phyloP scores from a whole-genome alignment of 306 rosid genomes.

The Neltuma alba region DNA sequence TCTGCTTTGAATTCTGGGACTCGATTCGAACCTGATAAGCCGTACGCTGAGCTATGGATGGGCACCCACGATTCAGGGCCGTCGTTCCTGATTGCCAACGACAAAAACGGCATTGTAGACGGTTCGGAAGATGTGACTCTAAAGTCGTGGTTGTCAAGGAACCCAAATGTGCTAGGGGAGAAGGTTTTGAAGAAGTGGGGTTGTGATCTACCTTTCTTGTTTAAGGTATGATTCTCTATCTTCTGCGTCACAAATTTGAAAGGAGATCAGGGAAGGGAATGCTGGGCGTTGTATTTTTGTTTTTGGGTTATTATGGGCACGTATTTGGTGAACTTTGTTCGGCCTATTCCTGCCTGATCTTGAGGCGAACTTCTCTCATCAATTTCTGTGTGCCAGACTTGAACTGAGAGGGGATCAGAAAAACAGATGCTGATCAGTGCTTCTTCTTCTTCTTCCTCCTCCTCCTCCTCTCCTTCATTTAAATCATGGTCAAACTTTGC shows the following conservation, averaged over 20 bases:
- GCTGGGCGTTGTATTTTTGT: not conserved
- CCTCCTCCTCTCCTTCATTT: not conserved
- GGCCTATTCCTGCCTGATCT: not conserved
- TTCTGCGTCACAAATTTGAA: not conserved
- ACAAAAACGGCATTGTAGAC: constrained; percentile 25
- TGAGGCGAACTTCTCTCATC: not conserved
- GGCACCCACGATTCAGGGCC: constrained; percentile 95
- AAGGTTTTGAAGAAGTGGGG: constrained; percentile 80
- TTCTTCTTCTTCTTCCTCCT: not conserved
- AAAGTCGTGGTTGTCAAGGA: constrained; percentile 71
- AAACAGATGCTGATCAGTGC: not conserved
- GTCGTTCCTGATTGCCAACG: constrained; percentile 54
- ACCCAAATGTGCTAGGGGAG: constrained; percentile 74
- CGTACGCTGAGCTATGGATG: constrained; percentile 96
- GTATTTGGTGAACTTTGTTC: not conserved
- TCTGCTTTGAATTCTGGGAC: constrained; percentile 61
- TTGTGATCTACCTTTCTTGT: constrained; percentile 81
- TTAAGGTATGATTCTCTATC: constrained; percentile 56
- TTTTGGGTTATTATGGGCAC: not conserved
- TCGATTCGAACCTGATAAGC: constrained; percentile 48
- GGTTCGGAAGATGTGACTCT: constrained; percentile 45
- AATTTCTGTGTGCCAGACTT: not conserved
- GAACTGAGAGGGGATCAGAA: not conserved
- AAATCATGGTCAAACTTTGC: not conserved
- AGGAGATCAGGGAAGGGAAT: not conserved